These are phyloP conservation scores for Microcyclosporella mali DNA, from an alignment of 2,329 filamentous ascomycete genomes.

Conservation along the genomic window DNA sequence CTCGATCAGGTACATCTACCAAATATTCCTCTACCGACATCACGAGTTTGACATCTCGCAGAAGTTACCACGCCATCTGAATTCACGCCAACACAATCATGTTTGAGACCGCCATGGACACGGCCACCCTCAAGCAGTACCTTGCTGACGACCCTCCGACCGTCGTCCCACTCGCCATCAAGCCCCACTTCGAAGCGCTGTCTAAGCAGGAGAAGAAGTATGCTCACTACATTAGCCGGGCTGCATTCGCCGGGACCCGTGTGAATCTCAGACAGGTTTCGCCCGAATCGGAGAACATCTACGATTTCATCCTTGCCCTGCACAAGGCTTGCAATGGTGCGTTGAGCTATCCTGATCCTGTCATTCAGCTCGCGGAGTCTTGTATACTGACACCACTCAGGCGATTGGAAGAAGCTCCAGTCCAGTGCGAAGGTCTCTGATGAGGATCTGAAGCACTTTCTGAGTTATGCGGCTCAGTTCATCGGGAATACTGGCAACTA, in stretches of 20 bases:
- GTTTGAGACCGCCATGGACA: slow-evolving; percentile 34
- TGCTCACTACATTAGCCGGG: slow-evolving; percentile 57
- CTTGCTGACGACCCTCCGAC: slow-evolving; percentile 85
- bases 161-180: slow-evolving; percentile 81
- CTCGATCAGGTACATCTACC: too few species aligned
- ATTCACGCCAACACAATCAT: slow-evolving; percentile 2
- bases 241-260: slow-evolving; percentile 45
- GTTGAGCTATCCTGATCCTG: background rate
- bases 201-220: slow-evolving; percentile 56
- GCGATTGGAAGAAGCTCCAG: slow-evolving; percentile 44
- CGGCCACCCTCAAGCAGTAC: slow-evolving; percentile 57
- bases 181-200: slow-evolving; percentile 81
- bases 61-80: background rate
- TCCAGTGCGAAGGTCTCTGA: slow-evolving; percentile 39
- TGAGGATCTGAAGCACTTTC: slow-evolving; percentile 35
- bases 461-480: slow-evolving; percentile 43
- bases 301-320: slow-evolving; percentile 49
- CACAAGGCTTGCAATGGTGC: slow-evolving; percentile 39
- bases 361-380: background rate
- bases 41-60: too few species aligned
- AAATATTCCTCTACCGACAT: too few species aligned
- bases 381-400: slow-evolving; percentile 22
- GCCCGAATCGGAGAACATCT: slow-evolving; percentile 47
- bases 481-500: slow-evolving; percentile 52
- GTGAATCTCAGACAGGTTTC: slow-evolving; percentile 50